Conservation (phyloP, 352 stramenopile genomes). For the Phytopythium oedochilum region DNA sequence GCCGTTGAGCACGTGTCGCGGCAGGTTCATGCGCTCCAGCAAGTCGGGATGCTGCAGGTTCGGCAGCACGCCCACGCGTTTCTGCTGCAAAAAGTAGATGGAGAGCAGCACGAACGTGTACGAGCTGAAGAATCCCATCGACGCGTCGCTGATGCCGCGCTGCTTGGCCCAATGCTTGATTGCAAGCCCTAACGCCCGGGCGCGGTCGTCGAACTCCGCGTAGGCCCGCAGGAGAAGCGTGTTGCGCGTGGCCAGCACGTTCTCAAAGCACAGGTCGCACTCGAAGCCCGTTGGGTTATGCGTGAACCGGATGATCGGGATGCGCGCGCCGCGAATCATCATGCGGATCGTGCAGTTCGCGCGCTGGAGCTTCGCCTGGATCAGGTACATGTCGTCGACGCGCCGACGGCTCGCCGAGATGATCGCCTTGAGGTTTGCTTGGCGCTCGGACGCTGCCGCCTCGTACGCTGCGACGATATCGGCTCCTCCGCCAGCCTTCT, state of each 20-base stretch:
- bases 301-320: constrained; percentile 80
- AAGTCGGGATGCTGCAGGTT: constrained; percentile 90
- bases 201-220: constrained; percentile 65
- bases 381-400: constrained; percentile 42
- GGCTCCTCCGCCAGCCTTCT: constrained; percentile 5
- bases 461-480: constrained; percentile 6
- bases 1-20: constrained; percentile 33
- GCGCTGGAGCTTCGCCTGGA: constrained; percentile 43
- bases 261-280: constrained; percentile 84
- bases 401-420: constrained; percentile 31
- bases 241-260: constrained; percentile 76
- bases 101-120: constrained; percentile 98
- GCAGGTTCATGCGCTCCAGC: constrained; percentile 31
- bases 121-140: constrained; percentile 93
- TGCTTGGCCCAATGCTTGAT: constrained; percentile 98
- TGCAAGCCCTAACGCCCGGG: constrained; percentile 89
- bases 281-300: constrained; percentile 51
- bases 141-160: constrained; percentile 95
- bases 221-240: constrained; percentile 79
- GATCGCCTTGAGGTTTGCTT: constrained; percentile 27
- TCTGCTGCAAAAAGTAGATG: constrained; percentile 95
- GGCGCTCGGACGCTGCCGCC: constrained; percentile 2
- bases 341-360: constrained; percentile 46
- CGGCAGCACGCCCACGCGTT: constrained; percentile 81
- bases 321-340: constrained; percentile 64